A percentile compares a stretch with the other conserved stretches of the same genome.
Conservation (phyloP, 345 rosid species). For the Punica granatum region DNA sequence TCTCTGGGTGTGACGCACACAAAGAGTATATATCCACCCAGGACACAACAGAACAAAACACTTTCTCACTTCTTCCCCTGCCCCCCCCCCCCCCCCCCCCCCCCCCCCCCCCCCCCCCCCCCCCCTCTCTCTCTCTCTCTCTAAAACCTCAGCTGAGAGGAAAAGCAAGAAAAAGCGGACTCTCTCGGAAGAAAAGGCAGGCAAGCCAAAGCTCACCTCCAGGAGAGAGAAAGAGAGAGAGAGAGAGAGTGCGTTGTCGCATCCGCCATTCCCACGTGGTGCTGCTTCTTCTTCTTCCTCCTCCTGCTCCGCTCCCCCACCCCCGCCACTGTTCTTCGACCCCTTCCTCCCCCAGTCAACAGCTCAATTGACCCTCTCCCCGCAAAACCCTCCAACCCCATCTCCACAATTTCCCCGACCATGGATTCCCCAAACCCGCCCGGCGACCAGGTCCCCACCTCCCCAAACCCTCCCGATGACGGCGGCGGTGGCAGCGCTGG, state of each 20-base stretch:
- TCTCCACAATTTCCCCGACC: not conserved
- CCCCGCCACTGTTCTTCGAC: not conserved
- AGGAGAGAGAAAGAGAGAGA: slow-evolving; percentile 6
- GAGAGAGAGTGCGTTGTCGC: slow-evolving; percentile 10
- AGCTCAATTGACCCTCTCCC: not conserved
- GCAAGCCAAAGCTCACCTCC: too few species aligned
- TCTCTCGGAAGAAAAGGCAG: not conserved
- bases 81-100: not conserved
- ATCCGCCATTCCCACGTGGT: not conserved
- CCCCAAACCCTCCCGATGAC: not conserved
- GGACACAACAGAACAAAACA: not conserved
- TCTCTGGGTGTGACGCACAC: not conserved
- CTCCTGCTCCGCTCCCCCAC: not conserved
- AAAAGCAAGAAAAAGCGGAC: slow-evolving; percentile 1
- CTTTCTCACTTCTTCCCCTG: too few species aligned
- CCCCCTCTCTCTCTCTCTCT: slow-evolving; percentile 5
- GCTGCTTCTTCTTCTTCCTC: not conserved
- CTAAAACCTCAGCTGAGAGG: not conserved
- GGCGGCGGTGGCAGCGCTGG: not conserved
- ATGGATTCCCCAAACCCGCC: not conserved
- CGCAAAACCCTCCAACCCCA: not conserved
- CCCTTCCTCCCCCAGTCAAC: not conserved
- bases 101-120: not conserved
- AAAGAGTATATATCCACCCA: not conserved
- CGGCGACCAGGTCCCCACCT: not conserved